Percentiles rank a stretch among this genome's conserved stretches.
phyloP scores from a whole-genome alignment of 2,329 filamentous ascomycete species.

The Phoma herbarum region DNA sequence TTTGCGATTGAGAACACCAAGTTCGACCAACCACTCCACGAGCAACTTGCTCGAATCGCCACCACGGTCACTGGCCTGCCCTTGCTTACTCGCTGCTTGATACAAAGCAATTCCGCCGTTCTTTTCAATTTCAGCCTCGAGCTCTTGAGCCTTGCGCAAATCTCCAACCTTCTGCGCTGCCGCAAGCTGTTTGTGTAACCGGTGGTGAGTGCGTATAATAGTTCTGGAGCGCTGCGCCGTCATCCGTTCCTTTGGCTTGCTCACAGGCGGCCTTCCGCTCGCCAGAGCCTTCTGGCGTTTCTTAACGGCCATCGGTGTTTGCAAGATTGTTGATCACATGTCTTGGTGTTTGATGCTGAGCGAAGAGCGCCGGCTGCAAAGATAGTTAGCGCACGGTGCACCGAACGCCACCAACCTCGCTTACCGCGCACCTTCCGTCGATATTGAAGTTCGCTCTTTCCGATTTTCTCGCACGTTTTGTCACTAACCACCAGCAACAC shows the following conservation, averaged over 20 bases:
- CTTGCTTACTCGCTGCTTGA: slow-evolving; percentile 69
- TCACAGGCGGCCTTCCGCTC: slow-evolving; percentile 45
- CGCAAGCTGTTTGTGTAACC: slow-evolving; percentile 65
- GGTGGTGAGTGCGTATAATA: slow-evolving; percentile 68
- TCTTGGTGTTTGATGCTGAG: slow-evolving; percentile 2
- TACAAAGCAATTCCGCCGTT: slow-evolving; percentile 68
- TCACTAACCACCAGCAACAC: slow-evolving; percentile 47
- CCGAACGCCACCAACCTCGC: slow-evolving; percentile 17
- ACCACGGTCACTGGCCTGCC: slow-evolving; percentile 67
- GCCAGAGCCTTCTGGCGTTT: slow-evolving; percentile 48
- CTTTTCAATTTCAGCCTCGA: slow-evolving; percentile 62
- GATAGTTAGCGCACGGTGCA: slow-evolving; percentile 5
- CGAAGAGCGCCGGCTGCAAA: slow-evolving; percentile 1
- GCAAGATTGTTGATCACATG: slow-evolving; percentile 12
- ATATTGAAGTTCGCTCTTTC: slow-evolving; percentile 35
- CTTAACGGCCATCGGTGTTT: slow-evolving; percentile 42
- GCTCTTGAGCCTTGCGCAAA: slow-evolving; percentile 48
- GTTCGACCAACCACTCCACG: slow-evolving; percentile 64
- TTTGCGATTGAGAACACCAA: slow-evolving; percentile 32
- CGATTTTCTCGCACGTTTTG: slow-evolving; percentile 32
- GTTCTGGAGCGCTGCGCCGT: slow-evolving; percentile 67
- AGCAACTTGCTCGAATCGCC: slow-evolving; percentile 70
- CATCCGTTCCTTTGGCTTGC: slow-evolving; percentile 50
- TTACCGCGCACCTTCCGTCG: slow-evolving; percentile 25
- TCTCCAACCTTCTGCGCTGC: slow-evolving; percentile 59